Conservation (phyloP, 2,329 filamentous ascomycete species). For the Plectosphaerella cucumerina region DNA sequence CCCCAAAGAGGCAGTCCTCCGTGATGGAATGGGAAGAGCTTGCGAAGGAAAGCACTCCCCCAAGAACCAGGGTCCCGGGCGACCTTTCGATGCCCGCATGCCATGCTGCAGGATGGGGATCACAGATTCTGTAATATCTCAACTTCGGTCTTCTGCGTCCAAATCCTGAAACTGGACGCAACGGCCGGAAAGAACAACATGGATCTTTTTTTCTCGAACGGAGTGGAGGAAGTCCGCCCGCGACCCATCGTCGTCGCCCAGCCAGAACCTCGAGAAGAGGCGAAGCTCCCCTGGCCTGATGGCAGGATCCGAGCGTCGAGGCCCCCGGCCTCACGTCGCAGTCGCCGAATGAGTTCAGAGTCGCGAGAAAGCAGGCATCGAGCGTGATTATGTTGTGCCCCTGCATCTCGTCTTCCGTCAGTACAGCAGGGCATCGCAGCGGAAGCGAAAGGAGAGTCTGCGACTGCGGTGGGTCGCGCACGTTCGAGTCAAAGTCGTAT, state of each 20-base stretch:
- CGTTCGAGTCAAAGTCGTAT: too few relatives aligned
- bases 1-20: constrained; percentile 8
- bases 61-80: neutral
- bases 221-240: neutral
- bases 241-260: neutral
- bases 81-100: neutral
- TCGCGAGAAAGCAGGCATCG: too few relatives aligned
- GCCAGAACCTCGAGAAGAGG: neutral
- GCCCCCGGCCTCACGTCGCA: too few relatives aligned
- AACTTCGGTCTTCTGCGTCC: neutral
- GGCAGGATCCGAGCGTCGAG: neutral
- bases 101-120: neutral
- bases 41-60: constrained; percentile 6
- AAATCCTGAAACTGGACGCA: neutral
- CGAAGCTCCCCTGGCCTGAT: neutral
- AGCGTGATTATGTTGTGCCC: too few relatives aligned
- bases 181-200: neutral
- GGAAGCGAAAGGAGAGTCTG: too few relatives aligned
- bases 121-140: neutral
- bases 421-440: too few relatives aligned
- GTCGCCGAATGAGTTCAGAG: too few relatives aligned
- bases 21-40: constrained; percentile 12
- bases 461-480: too few relatives aligned
- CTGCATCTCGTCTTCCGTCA: too few relatives aligned
- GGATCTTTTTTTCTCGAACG: neutral